Evolutionary conservation across 345 rosid species (phyloP).

Genomic region (Aethionema arabicum): DNA sequence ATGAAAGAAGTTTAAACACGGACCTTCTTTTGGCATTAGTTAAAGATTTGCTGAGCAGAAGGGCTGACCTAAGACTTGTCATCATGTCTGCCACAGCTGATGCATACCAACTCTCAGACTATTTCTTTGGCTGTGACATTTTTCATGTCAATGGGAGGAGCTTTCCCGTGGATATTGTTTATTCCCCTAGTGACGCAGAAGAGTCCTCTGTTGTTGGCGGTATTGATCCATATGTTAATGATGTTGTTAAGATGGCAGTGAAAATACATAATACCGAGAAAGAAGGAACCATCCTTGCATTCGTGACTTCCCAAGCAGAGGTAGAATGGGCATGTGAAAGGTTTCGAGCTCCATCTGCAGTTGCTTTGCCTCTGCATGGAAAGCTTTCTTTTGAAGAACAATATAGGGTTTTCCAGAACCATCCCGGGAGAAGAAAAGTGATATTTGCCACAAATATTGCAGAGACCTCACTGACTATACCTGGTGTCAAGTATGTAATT

Average conservation of each 20-base stretch:
- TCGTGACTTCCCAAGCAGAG: conserved; percentile 86
- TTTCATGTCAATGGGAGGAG: conserved; percentile 64
- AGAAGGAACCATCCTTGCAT: conserved; percentile 85
- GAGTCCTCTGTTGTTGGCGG: conserved; percentile 39
- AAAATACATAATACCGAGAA: conserved; percentile 60
- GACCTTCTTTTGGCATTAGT: conserved; percentile 83
- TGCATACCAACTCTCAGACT: conserved; percentile 71
- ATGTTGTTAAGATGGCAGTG: conserved; percentile 57
- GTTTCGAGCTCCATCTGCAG: conserved; percentile 54
- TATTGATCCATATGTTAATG: conserved; percentile 59
- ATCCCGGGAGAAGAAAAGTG: conserved; percentile 73
- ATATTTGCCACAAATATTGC: conserved; percentile 92
- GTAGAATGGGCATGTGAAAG: conserved; percentile 93
- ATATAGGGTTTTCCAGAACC: conserved; percentile 53
- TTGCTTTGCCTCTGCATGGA: conserved; percentile 81
- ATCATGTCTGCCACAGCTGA: conserved; percentile 98
- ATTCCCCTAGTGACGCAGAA: conserved; percentile 47
- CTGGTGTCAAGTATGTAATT: conserved; percentile 85
- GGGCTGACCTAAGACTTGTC: conserved; percentile 64
- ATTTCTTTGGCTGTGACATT: conserved; percentile 64
- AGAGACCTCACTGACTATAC: conserved; percentile 95
- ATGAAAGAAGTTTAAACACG: conserved; percentile 92
- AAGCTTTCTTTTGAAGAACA: conserved; percentile 79
- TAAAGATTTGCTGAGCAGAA: conserved; percentile 54
- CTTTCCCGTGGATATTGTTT: conserved; percentile 75